phyloP scores from a whole-genome alignment of 2,329 filamentous ascomycete species.

The Periconia sp. region DNA sequence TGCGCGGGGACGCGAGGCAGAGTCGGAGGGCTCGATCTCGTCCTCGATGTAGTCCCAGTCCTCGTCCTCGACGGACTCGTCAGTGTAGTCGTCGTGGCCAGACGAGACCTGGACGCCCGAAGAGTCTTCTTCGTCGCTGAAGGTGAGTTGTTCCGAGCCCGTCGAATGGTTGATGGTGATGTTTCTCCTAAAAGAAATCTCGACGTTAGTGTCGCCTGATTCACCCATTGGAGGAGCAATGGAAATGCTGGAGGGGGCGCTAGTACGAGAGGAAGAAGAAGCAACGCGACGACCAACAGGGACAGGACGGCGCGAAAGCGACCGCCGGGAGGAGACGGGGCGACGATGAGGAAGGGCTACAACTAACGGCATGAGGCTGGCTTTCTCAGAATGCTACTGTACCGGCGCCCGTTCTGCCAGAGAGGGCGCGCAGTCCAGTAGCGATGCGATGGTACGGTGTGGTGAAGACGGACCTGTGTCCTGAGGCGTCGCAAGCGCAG shows the following conservation, averaged over 20 bases:
- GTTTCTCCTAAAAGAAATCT: slow-evolving; percentile 43
- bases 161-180: slow-evolving; percentile 48
- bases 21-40: slow-evolving; percentile 58
- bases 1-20: slow-evolving; percentile 52
- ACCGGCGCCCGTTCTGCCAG: slow-evolving; percentile 47
- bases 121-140: slow-evolving; percentile 40
- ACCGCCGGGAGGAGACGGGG: slow-evolving; percentile 29
- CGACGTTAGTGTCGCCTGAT: slow-evolving; percentile 46
- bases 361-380: slow-evolving; percentile 52
- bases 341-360: slow-evolving; percentile 46
- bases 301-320: slow-evolving; percentile 38
- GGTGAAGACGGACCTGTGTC: slow-evolving; percentile 33
- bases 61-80: slow-evolving; percentile 32
- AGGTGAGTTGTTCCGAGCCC: slow-evolving; percentile 39
- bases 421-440: slow-evolving; percentile 46
- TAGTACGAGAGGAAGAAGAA: slow-evolving; percentile 29
- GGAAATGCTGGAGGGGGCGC: slow-evolving; percentile 36
- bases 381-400: slow-evolving; percentile 35
- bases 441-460: slow-evolving; percentile 22
- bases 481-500: slow-evolving; percentile 12
- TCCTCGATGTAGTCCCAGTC: slow-evolving; percentile 44
- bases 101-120: slow-evolving; percentile 41
- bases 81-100: slow-evolving; percentile 38
- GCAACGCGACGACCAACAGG: slow-evolving; percentile 29
- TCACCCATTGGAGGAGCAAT: slow-evolving; percentile 18